Conservation (phyloP, 164 flowering plant genomes). For the Vitis cinerea region DNA sequence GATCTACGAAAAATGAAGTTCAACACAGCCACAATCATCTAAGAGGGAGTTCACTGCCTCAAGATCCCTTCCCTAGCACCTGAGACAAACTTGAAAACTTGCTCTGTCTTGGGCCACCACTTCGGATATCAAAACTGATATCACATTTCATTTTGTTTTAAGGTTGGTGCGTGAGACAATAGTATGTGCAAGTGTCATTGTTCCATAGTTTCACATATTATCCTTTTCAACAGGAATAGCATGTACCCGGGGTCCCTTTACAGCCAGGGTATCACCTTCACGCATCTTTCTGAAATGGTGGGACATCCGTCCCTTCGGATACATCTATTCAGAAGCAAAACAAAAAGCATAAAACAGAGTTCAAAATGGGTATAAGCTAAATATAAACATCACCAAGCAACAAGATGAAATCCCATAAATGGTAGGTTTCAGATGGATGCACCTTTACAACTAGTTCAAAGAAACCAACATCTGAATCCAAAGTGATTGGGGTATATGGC, state of each 20-base stretch:
- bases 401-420: too few species aligned
- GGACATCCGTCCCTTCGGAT: conserved; percentile 41
- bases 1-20: too few species aligned
- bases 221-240: not conserved
- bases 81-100: too few species aligned
- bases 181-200: too few species aligned
- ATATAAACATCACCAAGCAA: not conserved
- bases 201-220: too few species aligned
- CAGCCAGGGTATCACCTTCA: conserved; percentile 35
- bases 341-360: not conserved
- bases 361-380: not conserved
- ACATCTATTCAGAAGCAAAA: conserved; percentile 25
- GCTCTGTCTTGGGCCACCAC: too few species aligned
- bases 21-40: too few species aligned
- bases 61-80: too few species aligned
- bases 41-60: too few species aligned
- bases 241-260: conserved; percentile 36
- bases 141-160: too few species aligned
- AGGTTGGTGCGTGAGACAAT: too few species aligned
- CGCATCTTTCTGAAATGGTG: conserved; percentile 36
- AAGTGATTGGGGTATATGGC: conserved; percentile 34
- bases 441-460: conserved; percentile 40
- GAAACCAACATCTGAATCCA: conserved; percentile 37
- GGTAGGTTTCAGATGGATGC: not conserved
- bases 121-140: too few species aligned